Percentiles rank a stretch among this genome's conserved stretches.
These are phyloP conservation scores for Tulasnella sp. DNA, from an alignment of 768 basidiomycete species.

Conservation along the genomic window DNA sequence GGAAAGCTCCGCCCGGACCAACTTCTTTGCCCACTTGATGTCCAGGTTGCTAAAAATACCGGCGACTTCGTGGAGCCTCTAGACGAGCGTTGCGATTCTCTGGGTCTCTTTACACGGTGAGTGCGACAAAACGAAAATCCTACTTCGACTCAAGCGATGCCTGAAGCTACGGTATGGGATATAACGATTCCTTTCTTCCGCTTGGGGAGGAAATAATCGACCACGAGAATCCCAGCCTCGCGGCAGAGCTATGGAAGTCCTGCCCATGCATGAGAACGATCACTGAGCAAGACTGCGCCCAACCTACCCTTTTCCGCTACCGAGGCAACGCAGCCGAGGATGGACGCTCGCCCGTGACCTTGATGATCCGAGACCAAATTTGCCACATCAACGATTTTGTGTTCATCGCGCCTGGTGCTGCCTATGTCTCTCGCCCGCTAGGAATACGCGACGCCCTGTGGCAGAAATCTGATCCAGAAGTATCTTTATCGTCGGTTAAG, in stretches of 20 bases:
- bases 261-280: not conserved
- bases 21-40: slow-evolving; percentile 5
- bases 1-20: not conserved
- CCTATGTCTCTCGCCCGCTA: not conserved
- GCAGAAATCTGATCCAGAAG: not conserved
- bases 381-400: slow-evolving; percentile 23
- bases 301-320: not conserved
- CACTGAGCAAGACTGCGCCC: not conserved
- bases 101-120: slow-evolving; percentile 20
- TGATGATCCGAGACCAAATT: not conserved
- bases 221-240: not conserved
- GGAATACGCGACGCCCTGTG: not conserved
- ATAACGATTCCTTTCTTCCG: slow-evolving; percentile 11
- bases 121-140: not conserved
- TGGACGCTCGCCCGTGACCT: not conserved
- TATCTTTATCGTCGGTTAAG: not conserved
- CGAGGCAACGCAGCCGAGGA: not conserved
- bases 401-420: not conserved
- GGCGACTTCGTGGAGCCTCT: slow-evolving; percentile 23
- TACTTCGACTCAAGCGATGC: not conserved
- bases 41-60: slow-evolving; percentile 8
- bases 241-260: not conserved
- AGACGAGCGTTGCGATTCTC: slow-evolving; percentile 7
- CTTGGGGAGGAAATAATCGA: not conserved
- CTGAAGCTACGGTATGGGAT: slow-evolving; percentile 4